Evolutionary conservation across 139 green algal species (phyloP).

Genomic region (Medakamo hakoo): DNA sequence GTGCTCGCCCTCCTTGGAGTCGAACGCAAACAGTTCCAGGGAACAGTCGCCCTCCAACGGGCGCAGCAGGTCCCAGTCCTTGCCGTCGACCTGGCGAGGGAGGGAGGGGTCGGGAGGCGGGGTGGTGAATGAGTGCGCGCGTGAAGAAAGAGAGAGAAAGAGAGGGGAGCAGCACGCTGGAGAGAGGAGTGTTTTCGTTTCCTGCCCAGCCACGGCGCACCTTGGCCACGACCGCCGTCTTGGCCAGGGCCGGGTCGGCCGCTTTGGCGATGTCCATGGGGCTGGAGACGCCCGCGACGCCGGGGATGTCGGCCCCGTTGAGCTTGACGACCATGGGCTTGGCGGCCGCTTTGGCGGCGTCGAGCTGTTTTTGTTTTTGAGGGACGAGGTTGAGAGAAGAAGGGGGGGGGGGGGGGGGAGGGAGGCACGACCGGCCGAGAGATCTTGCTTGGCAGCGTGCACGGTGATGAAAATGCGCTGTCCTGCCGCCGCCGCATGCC

Average conservation of each 20-base stretch:
- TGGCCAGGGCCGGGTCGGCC: constrained; percentile 77
- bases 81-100: constrained; percentile 36
- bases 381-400: neutral
- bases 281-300: constrained; percentile 68
- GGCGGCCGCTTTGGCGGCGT: constrained; percentile 1
- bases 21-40: constrained; percentile 72
- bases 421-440: constrained; percentile 42
- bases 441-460: constrained; percentile 54
- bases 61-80: constrained; percentile 74
- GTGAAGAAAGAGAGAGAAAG: no score
- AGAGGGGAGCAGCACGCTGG: neutral
- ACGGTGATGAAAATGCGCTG: no score
- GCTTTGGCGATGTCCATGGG: constrained; percentile 79
- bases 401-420: no score
- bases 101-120: no score
- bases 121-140: no score
- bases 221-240: constrained; percentile 73
- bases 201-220: neutral
- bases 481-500: no score
- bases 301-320: constrained; percentile 44
- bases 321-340: neutral
- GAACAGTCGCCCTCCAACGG: constrained; percentile 76
- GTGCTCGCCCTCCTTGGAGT: constrained; percentile 72
- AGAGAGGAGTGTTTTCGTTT: neutral
- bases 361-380: no score